Percentiles rank a stretch among this genome's conserved stretches.
phyloP scores from a whole-genome alignment of 2,329 filamentous ascomycete genomes.

The Neophaeococcomyces aloes region DNA sequence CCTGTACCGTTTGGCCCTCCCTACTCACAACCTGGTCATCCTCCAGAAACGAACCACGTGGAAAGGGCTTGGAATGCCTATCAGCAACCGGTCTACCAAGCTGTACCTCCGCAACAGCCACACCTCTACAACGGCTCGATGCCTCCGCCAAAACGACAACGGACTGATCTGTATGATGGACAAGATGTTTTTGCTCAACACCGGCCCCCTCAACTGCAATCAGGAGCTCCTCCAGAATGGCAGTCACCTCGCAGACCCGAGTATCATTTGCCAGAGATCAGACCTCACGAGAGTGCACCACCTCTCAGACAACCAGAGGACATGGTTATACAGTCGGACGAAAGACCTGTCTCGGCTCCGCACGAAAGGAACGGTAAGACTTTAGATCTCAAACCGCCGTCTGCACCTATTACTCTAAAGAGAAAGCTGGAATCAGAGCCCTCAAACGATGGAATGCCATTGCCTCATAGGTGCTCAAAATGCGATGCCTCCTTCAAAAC shows the following conservation, averaged over 20 bases:
- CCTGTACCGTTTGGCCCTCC: slow-evolving; percentile 1
- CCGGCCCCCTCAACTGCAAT: background rate
- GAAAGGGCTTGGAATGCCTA: slow-evolving; percentile 7
- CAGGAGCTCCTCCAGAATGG: slow-evolving; percentile 1
- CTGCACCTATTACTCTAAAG: slow-evolving; percentile 4
- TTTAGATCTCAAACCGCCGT: slow-evolving; percentile 6
- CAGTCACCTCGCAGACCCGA: slow-evolving; percentile 5
- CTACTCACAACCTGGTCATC: slow-evolving; percentile 3
- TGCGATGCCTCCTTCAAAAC: slow-evolving; percentile 9
- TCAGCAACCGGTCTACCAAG: background rate
- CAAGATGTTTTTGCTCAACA: slow-evolving; percentile 7
- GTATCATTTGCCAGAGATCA: slow-evolving; percentile 7
- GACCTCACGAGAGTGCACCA: slow-evolving; percentile 6
- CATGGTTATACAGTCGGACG: background rate
- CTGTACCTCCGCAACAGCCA: background rate
- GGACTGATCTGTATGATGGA: slow-evolving; percentile 7
- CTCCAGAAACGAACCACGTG: slow-evolving; percentile 6
- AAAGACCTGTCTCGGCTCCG: background rate
- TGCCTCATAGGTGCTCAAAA: slow-evolving; percentile 6
- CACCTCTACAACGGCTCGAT: slow-evolving; percentile 3
- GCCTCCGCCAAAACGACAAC: slow-evolving; percentile 7
- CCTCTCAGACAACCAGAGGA: background rate
- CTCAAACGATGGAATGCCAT: slow-evolving; percentile 1
- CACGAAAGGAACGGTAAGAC: slow-evolving; percentile 6
- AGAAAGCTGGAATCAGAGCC: slow-evolving; percentile 6